Evolutionary conservation across 1,284 basidiomycete genomes (phyloP).

Genomic region (Vanrija humicola): DNA sequence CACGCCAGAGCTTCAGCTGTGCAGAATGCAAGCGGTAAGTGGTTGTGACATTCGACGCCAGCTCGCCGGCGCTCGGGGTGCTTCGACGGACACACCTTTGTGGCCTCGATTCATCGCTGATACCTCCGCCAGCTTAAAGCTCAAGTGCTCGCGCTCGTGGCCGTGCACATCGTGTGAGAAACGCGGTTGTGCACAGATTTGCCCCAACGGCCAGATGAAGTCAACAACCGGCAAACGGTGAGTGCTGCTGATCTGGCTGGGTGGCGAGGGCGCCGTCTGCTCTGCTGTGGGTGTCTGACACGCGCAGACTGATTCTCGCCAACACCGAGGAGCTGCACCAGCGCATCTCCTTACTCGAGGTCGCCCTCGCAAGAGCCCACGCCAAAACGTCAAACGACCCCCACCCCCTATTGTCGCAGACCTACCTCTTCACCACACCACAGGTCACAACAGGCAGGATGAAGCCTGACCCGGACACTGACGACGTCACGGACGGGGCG

Average conservation of each 20-base stretch:
- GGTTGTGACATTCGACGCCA: neutral
- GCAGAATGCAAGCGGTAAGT: constrained; percentile 40
- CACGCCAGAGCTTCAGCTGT: constrained; percentile 36
- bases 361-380: constrained; percentile 38
- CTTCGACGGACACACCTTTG: neutral
- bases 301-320: constrained; percentile 39
- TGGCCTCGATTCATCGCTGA: neutral
- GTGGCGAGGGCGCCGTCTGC: neutral
- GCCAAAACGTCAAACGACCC: constrained; percentile 22
- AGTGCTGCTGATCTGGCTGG: constrained; percentile 4
- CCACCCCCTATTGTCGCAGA: constrained; percentile 36
- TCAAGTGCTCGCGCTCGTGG: constrained; percentile 44
- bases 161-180: constrained; percentile 45
- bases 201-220: constrained; percentile 42
- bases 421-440: constrained; percentile 32
- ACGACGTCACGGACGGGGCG: constrained; percentile 32
- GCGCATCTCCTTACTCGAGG: constrained; percentile 40
- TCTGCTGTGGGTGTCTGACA: neutral
- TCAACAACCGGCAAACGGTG: constrained; percentile 43
- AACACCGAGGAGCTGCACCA: constrained; percentile 44
- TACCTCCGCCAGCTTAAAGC: constrained; percentile 27
- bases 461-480: constrained; percentile 7
- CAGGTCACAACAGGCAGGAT: constrained; percentile 1
- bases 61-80: neutral
- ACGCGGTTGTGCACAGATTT: constrained; percentile 45